A percentile compares a stretch with the other conserved stretches of the same genome.
phyloP scores from a whole-genome alignment of 208 protist species.

The Tritrichomonas musculus region DNA sequence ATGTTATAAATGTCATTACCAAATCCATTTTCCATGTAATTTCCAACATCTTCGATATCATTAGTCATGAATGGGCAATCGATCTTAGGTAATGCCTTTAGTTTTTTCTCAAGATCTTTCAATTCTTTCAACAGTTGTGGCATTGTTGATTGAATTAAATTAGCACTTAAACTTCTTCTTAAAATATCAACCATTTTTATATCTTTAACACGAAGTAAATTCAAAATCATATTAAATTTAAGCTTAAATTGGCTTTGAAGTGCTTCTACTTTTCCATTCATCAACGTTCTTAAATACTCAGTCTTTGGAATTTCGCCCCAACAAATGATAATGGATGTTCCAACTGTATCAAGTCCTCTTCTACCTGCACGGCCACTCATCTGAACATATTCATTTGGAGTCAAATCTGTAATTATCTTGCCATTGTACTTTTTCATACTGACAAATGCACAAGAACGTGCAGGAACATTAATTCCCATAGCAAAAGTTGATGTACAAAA shows the following conservation, averaged over 20 bases:
- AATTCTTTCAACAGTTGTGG: not conserved
- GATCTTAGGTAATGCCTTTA: not conserved
- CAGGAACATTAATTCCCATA: slow-evolving; percentile 99
- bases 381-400: slow-evolving; percentile 58
- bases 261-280: not conserved
- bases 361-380: slow-evolving; percentile 98
- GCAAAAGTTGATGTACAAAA: slow-evolving; percentile 99
- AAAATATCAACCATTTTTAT: slow-evolving; percentile 22
- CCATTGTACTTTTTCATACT: not conserved
- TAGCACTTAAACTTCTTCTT: not conserved
- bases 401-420: slow-evolving; percentile 65
- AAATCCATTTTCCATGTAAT: no score
- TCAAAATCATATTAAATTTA: slow-evolving; percentile 30
- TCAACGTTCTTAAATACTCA: slow-evolving; percentile 51
- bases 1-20: not conserved
- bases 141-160: slow-evolving; percentile 7
- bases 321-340: slow-evolving; percentile 58
- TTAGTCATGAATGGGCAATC: not conserved
- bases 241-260: slow-evolving; percentile 5
- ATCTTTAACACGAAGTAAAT: slow-evolving; percentile 26
- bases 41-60: not conserved
- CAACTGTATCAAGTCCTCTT: slow-evolving; percentile 91
- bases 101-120: not conserved
- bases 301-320: not conserved
- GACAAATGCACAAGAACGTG: slow-evolving; percentile 56